Evolutionary conservation across 148 eudicot species (phyloP), one percentile per base, ranked within the genome.

Genomic region (Arbutus unedo): DNA sequence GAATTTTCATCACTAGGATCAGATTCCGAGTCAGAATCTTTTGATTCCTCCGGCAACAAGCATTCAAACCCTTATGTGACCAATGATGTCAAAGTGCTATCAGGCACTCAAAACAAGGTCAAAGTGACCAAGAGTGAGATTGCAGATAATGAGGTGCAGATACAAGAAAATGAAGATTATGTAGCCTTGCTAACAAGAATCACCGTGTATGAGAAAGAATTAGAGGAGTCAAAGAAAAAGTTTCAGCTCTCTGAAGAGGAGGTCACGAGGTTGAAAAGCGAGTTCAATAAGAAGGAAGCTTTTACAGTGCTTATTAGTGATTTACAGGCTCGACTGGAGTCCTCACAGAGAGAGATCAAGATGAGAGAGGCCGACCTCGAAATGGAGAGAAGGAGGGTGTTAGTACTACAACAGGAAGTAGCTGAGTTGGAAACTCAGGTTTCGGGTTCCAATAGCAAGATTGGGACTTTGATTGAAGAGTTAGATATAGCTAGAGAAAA

Each of bases 21-120:
- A 56, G 98, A 92, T 82, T 93, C 97, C 56, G 98, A 94, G 85
- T 88, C 91, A 10, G 97, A 89, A 75, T 84, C 92, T 54, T 90
- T 75, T 49, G 76, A 79, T 56, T 80, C 87, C 70, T 84, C 89
- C 73, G 74, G 72, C 14, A 76, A 90, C 77, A 89, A 83, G 62
- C 78, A 82, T 62, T 67, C 84, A 31, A 72, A 48, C 15, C 80
- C 84, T 57, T 81, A 82, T 64, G 64, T 77, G 74, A 85, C 85
- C 59, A 81, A 76, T 56, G 85, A 83, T 68, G 85, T 72, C 76
- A 68, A 74, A 53, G 68, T 38, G 13, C 66, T 48, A 31, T 18
- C 81, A 31, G 85, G 23, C 68, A 78, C 79, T 74, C 68, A 87
- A 70, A 82, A 83, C 76, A 77, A 80, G 43, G 50, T 49, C 44